These are phyloP conservation scores for Myxozyma melibiosi DNA, from an alignment of 805 yeast species.

Conservation along the genomic window DNA sequence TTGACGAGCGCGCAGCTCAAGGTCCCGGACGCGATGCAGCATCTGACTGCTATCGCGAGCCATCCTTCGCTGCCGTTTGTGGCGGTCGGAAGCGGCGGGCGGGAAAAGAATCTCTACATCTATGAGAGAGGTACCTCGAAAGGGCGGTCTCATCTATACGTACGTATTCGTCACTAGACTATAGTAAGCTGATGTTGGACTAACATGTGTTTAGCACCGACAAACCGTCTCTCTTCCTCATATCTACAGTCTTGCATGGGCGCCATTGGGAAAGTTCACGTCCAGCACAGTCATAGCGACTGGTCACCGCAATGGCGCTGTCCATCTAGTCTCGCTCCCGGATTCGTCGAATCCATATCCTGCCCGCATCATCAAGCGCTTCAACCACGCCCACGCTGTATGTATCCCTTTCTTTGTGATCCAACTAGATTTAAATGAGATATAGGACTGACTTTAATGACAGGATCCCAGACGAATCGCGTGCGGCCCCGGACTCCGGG, in stretches of 20 bases:
- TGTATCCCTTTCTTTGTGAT: background rate
- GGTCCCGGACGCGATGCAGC: conserved; percentile 43
- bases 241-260: conserved; percentile 52
- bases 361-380: conserved; percentile 77
- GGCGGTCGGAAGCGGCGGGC: conserved; percentile 59
- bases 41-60: conserved; percentile 43
- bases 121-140: conserved; percentile 50
- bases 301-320: conserved; percentile 77
- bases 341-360: conserved; percentile 50
- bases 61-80: conserved; percentile 46
- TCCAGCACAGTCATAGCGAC: conserved; percentile 56
- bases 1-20: conserved; percentile 39
- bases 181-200: background rate
- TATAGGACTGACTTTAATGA: background rate
- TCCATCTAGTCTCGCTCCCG: conserved; percentile 72
- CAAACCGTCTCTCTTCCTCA: conserved; percentile 59
- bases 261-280: conserved; percentile 40
- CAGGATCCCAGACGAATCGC: conserved; percentile 21
- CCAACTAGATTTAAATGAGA: background rate
- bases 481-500: conserved; percentile 35
- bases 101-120: conserved; percentile 52
- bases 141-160: conserved; percentile 21
- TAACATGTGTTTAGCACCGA: conserved; percentile 47
- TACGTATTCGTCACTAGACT: background rate
- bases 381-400: conserved; percentile 70